Conservation (phyloP, 2,329 filamentous ascomycete genomes). For the Lecanicillium sp. region DNA sequence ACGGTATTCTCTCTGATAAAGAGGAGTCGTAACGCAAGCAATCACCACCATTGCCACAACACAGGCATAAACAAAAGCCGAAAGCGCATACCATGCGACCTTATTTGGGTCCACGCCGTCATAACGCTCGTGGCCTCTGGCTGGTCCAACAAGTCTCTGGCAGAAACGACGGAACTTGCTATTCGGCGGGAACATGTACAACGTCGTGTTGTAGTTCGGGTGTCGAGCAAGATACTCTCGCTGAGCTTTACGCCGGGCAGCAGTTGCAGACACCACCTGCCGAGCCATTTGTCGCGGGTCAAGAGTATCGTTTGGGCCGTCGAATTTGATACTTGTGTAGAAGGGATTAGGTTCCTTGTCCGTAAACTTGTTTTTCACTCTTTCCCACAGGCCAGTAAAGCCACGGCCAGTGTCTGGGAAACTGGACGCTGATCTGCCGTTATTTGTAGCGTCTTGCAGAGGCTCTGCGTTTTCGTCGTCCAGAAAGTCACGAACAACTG, state of each 20-base stretch:
- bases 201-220: conserved; percentile 84
- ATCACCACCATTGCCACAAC: conserved; percentile 98
- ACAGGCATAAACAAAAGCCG: conserved; percentile 84
- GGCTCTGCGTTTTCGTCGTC: conserved; percentile 53
- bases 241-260: conserved; percentile 79
- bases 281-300: conserved; percentile 85
- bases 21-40: conserved; percentile 86
- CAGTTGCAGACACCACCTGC: conserved; percentile 78
- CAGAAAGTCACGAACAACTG: conserved; percentile 89
- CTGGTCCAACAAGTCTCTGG: conserved; percentile 85
- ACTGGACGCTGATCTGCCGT: background rate
- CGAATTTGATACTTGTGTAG: conserved; percentile 68
- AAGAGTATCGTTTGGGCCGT: conserved; percentile 67
- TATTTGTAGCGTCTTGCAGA: conserved; percentile 22
- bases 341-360: conserved; percentile 87
- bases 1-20: conserved; percentile 90
- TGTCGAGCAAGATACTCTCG: conserved; percentile 83
- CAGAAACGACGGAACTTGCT: conserved; percentile 78
- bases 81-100: conserved; percentile 86
- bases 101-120: conserved; percentile 88
- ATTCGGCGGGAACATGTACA: conserved; percentile 76
- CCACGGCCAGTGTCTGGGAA: conserved; percentile 19
- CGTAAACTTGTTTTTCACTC: conserved; percentile 48
- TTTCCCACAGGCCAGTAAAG: conserved; percentile 57
- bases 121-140: conserved; percentile 77